Conservation (phyloP, 768 basidiomycete genomes). For the Porpolomopsis calyptriformis region DNA sequence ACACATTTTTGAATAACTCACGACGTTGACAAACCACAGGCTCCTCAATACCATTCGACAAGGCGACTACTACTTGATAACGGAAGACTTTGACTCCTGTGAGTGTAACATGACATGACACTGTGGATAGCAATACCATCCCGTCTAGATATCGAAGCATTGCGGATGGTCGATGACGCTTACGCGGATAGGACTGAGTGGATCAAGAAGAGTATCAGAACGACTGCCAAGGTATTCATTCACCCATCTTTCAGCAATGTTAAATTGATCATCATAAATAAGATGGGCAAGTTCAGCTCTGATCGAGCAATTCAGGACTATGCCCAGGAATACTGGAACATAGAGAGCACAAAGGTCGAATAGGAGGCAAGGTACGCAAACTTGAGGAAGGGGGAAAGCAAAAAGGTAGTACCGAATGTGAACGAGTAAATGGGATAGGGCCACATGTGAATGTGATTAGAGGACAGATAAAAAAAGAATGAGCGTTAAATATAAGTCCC, state of each 20-base stretch:
- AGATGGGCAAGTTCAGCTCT: slow-evolving; percentile 97
- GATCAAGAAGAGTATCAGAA: slow-evolving; percentile 84
- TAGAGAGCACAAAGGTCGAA: slow-evolving; percentile 33
- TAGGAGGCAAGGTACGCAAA: neutral
- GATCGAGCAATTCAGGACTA: slow-evolving; percentile 90
- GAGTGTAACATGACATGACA: slow-evolving; percentile 16
- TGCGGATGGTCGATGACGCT: slow-evolving; percentile 80
- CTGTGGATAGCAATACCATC: slow-evolving; percentile 3
- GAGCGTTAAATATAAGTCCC: neutral
- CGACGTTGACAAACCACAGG: slow-evolving; percentile 25
- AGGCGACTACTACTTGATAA: slow-evolving; percentile 68
- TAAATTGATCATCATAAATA: neutral
- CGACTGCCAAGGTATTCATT: slow-evolving; percentile 55
- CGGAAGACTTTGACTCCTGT: slow-evolving; percentile 95
- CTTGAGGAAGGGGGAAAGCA: neutral
- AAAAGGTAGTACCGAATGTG: neutral
- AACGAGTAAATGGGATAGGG: neutral
- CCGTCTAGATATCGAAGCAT: slow-evolving; percentile 61
- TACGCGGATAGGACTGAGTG: slow-evolving; percentile 78
- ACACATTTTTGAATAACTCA: neutral
- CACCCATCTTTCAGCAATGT: neutral
- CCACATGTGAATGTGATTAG: neutral
- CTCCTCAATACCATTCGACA: slow-evolving; percentile 68
- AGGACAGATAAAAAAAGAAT: neutral
- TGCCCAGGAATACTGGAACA: slow-evolving; percentile 80